Percentiles rank a stretch among this genome's conserved stretches.
These are phyloP conservation scores for Tetrahymena borealis DNA, from an alignment of 73 alveolate genomes.

Conservation along the genomic window DNA sequence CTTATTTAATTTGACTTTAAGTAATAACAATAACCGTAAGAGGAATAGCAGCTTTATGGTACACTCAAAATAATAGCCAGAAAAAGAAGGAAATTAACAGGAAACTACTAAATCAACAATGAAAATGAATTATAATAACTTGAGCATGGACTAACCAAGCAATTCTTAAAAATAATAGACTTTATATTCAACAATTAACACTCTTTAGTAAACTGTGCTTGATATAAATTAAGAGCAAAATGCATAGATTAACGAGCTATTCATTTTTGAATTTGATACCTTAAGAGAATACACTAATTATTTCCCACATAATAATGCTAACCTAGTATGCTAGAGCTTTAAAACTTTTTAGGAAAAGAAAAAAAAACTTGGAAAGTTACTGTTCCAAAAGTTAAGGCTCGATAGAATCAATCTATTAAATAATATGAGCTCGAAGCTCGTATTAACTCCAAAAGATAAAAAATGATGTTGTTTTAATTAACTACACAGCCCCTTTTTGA, in stretches of 20 bases:
- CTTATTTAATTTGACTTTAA: neutral
- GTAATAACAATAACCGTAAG: neutral
- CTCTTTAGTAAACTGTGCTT: neutral
- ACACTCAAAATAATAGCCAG: neutral
- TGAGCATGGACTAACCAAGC: neutral
- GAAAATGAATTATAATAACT: neutral
- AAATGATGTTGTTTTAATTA: too few relatives aligned
- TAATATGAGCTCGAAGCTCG: neutral
- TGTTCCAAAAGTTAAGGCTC: neutral
- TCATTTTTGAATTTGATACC: neutral
- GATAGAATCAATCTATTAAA: neutral
- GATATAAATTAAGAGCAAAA: neutral
- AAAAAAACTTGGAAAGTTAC: neutral
- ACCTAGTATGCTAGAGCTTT: neutral
- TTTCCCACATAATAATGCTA: neutral
- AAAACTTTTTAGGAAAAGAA: neutral
- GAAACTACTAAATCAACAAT: neutral
- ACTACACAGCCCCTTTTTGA: too few relatives aligned
- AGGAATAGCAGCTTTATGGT: neutral
- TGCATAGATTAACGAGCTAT: neutral
- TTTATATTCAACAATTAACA: neutral
- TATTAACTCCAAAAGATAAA: neutral
- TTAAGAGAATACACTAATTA: neutral
- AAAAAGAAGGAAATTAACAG: neutral
- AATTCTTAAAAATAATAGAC: neutral